Evolutionary conservation across 345 rosid species (phyloP), one percentile per base, ranked within the genome.

Genomic region (Syzygium jambos): DNA sequence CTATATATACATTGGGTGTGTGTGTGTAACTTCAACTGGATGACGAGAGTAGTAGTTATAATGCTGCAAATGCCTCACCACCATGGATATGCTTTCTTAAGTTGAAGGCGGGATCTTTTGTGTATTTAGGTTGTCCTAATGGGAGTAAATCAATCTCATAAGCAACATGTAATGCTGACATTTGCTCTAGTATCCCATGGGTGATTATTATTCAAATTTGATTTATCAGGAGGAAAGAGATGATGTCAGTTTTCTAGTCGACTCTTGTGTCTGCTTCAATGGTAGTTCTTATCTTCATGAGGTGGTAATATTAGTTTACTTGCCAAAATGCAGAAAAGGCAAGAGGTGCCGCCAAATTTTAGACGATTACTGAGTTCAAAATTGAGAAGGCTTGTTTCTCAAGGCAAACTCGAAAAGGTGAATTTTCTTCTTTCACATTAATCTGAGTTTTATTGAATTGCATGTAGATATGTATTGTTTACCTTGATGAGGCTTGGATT

Each of bases 361-460:
- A 92, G 95, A 88, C 92, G 95, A 92, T 61, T 89, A 34, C 87
- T 95, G 78, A 88, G 95, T 91, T 92, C 95, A 89, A 96, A 94
- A 88, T 92, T 95, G 91, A 93, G 97, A 89, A 93, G 95, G 89
- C 96, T 96, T 87, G 96, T 95, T 87, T 89, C 91, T 29, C 95
- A 94, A 89, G 94, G 94, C 56, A 96, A 95, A 92, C 92, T 95
- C 25, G 94, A 92, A 92, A 94, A 93, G 97, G 98, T 94, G 85
- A 86, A 84, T 51, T 85, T 8, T 29, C 23, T 61, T 52, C n/a
- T 61, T 77, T 88, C 30, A 6, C 46, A 14, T 49, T 85, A 65
- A 68, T 89, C 86, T 63, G 41, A 80, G 30, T 87, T 84, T 87
- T 87, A 53, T 38, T 11, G 13, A 56, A 51, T 12, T 22, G 43